phyloP scores from a whole-genome alignment of 164 flowering plant genomes.

The Sedum album region DNA sequence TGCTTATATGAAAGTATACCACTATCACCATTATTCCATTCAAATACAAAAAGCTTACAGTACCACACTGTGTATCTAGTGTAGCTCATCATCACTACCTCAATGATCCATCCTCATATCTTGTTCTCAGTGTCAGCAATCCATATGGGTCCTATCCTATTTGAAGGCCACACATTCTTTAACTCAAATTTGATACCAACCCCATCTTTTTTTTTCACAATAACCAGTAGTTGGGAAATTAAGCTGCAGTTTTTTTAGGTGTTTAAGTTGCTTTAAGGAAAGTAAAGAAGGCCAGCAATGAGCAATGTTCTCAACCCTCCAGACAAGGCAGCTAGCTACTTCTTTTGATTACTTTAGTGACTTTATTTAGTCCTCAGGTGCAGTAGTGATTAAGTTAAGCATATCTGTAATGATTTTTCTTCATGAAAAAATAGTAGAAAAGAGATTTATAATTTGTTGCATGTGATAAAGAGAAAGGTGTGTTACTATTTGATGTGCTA shows the following conservation, averaged over 20 bases:
- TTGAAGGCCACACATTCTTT: not conserved
- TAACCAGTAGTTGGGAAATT: not conserved
- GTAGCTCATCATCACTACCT: not conserved
- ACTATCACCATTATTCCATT: too few relatives aligned
- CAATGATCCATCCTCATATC: not conserved
- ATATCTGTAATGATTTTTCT: too few relatives aligned
- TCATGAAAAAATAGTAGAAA: too few relatives aligned
- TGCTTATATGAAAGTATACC: too few relatives aligned
- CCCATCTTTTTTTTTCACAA: not conserved
- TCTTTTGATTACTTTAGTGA: not conserved
- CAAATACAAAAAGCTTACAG: too few relatives aligned
- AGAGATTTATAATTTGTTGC: too few relatives aligned
- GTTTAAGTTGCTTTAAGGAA: not conserved
- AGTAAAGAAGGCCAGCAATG: conserved; percentile 1
- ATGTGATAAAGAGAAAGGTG: not conserved
- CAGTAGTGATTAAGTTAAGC: not conserved
- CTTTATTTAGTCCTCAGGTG: too few relatives aligned
- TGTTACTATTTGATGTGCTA: not conserved
- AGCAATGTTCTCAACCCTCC: not conserved
- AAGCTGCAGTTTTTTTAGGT: not conserved
- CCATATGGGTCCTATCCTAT: not conserved
- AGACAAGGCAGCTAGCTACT: not conserved
- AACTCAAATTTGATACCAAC: not conserved
- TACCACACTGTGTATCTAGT: too few relatives aligned
- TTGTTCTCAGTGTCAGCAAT: not conserved